A percentile compares a stretch with the other conserved stretches of the same genome.
Evolutionary conservation across 306 rosid species (phyloP).

Genomic region (Prunus fruticosa): DNA sequence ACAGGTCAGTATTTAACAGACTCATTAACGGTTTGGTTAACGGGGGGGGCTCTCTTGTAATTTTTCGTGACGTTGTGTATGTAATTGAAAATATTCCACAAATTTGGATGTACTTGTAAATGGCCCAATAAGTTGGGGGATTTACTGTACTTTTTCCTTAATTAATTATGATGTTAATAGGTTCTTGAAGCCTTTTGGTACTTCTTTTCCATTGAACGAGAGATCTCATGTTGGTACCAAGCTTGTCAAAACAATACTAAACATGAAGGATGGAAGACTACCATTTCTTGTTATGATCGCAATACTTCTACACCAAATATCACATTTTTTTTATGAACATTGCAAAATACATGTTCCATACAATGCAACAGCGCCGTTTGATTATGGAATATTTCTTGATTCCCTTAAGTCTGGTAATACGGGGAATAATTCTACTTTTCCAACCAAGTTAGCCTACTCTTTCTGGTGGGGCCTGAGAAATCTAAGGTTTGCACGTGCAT

Average conservation of each 20-base stretch:
- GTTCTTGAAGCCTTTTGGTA: neutral
- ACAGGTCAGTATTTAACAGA: too few species aligned
- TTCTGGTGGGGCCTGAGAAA: neutral
- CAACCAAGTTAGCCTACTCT: neutral
- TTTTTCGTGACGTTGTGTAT: too few species aligned
- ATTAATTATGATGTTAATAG: neutral
- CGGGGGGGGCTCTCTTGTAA: too few species aligned
- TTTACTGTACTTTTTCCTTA: too few species aligned
- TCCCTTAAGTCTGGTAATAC: neutral
- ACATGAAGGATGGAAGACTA: neutral
- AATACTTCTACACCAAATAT: neutral
- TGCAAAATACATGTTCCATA: fast-evolving
- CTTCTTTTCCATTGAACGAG: neutral
- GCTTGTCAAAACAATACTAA: neutral
- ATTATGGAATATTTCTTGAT: neutral
- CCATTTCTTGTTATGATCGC: neutral
- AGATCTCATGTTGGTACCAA: neutral
- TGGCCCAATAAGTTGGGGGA: too few species aligned
- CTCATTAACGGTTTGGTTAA: too few species aligned
- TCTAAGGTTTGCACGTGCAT: neutral
- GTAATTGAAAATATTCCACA: too few species aligned
- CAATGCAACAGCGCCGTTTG: fast-evolving
- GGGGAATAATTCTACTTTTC: neutral
- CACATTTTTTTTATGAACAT: neutral
- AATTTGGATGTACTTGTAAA: too few species aligned